These are phyloP conservation scores for Penicillium sp. DNA, from an alignment of 2,329 filamentous ascomycete species.

Conservation along the genomic window DNA sequence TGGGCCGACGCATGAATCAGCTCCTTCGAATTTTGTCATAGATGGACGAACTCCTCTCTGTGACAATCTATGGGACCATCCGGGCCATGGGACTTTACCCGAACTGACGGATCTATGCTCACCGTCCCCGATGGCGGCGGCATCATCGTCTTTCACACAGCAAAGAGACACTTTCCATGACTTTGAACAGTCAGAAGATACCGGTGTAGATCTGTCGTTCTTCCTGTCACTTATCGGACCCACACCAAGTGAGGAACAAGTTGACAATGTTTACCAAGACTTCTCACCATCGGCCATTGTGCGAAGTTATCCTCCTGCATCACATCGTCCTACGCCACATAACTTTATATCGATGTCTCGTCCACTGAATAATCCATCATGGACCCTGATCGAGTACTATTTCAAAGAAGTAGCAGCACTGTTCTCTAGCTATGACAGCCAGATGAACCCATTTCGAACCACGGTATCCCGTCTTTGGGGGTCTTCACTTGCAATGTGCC, in stretches of 20 bases:
- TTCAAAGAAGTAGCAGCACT: slow-evolving; percentile 61
- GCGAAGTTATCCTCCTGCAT: slow-evolving; percentile 32
- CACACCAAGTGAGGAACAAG: slow-evolving; percentile 13
- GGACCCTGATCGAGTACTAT: slow-evolving; percentile 61
- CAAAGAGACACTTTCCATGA: slow-evolving; percentile 17
- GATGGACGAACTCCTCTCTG: slow-evolving; percentile 22
- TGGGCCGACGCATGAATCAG: not conserved
- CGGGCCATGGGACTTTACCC: slow-evolving; percentile 28
- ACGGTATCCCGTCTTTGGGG: slow-evolving; percentile 58
- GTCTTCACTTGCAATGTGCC: slow-evolving; percentile 58
- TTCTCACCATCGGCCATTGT: slow-evolving; percentile 36
- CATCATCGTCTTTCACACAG: slow-evolving; percentile 16
- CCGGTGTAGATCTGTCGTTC: slow-evolving; percentile 20
- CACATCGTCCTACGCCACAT: slow-evolving; percentile 19
- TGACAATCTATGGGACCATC: slow-evolving; percentile 34
- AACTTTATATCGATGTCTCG: slow-evolving; percentile 38
- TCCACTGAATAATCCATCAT: slow-evolving; percentile 50
- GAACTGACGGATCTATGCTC: slow-evolving; percentile 34
- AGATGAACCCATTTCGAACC: slow-evolving; percentile 60
- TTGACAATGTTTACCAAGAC: slow-evolving; percentile 16
- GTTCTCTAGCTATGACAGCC: slow-evolving; percentile 64
- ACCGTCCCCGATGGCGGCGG: slow-evolving; percentile 20
- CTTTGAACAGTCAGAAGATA: slow-evolving; percentile 20
- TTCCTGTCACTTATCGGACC: slow-evolving; percentile 29
- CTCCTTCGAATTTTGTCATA: slow-evolving; percentile 12